phyloP scores from a whole-genome alignment of 2,329 filamentous ascomycete genomes.

The Talaromyces piceae region DNA sequence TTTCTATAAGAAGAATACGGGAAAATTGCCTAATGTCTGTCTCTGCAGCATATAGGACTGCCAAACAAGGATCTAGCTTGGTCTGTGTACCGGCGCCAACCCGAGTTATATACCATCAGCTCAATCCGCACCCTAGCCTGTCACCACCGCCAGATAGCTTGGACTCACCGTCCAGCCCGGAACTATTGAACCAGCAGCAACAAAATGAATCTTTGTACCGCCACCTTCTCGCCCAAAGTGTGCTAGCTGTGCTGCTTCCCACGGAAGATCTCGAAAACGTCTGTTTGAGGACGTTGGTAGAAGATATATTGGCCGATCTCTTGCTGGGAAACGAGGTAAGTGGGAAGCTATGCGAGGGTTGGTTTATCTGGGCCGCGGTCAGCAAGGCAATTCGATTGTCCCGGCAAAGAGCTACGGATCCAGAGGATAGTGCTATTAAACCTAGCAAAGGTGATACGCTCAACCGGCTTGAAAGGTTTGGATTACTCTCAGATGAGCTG shows the following conservation, averaged over 20 bases:
- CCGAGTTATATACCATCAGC: slow-evolving; percentile 70
- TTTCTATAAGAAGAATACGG: too few species aligned
- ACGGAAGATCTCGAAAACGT: slow-evolving; percentile 87
- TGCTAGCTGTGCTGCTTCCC: slow-evolving; percentile 76
- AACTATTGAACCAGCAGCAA: slow-evolving; percentile 53
- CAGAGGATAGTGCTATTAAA: slow-evolving; percentile 14
- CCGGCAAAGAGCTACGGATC: slow-evolving; percentile 17
- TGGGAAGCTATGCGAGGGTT: slow-evolving; percentile 75
- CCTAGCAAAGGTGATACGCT: slow-evolving; percentile 24
- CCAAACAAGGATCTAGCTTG: slow-evolving; percentile 51
- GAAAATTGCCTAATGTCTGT: slow-evolving; percentile 20
- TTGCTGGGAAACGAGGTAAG: slow-evolving; percentile 76
- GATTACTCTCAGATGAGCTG: slow-evolving; percentile 41
- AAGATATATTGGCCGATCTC: slow-evolving; percentile 82
- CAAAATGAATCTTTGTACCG: slow-evolving; percentile 78
- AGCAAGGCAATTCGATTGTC: slow-evolving; percentile 58
- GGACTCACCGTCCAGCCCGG: slow-evolving; percentile 36
- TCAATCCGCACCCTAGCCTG: slow-evolving; percentile 73
- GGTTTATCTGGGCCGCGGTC: slow-evolving; percentile 79
- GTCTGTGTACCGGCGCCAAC: slow-evolving; percentile 55
- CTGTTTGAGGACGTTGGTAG: slow-evolving; percentile 73
- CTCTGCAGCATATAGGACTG: slow-evolving; percentile 61
- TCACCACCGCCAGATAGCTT: slow-evolving; percentile 59
- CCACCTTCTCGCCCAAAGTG: slow-evolving; percentile 75
- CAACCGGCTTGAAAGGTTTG: slow-evolving; percentile 50